Base-by-base conservation (phyloP, 208 protist genomes). In the Crithidia mellificae region DNA sequence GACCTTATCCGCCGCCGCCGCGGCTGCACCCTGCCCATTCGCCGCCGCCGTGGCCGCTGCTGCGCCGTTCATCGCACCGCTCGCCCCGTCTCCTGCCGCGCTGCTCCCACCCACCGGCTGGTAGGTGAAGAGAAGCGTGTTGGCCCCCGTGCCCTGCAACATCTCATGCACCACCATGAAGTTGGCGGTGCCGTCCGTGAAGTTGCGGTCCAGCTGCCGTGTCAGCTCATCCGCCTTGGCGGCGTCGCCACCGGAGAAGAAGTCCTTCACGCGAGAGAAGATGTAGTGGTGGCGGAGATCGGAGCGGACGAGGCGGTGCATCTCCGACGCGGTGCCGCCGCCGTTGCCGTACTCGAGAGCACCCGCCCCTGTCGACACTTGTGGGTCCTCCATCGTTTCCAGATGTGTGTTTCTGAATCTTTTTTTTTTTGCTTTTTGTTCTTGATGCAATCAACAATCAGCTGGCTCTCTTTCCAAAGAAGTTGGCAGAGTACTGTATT, bases 161-260 rank as follows among this genome's bases (percentile, higher is more conserved):
- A 96, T 84, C 14, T 88, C 70, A 63, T 96, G 88, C 56, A 96
- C 82, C 15, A 84, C 63, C 87, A 94, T 87, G 68, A 96, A 95
- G 79, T 89, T 92, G 5, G 67, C 67, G 15, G 92, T 92, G 44
- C 86, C 89, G 50, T 95, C 92, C 12, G 80, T 84, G 74, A 96
- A 94, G 65, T 79, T 85, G 39, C 64, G 62, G 46, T 91, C 87
- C 12, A 90, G 51, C 74, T 95, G 85, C 22, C 77, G 78, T 15
- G 77, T 81, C 22, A 96, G 74, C 36, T 83, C 80, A n/a, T 92
- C 89, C 1, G 51, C 15, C 49, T 80, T 77, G 22, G 78, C 75
- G 12, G 68, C 65, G 41, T 96, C 92, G 34, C 89, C 89, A 39
- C 76, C 80, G n/a, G 86, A 79, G 65, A 96, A 80, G 63, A 95